Percentiles rank a stretch among this genome's conserved stretches.
Conservation (phyloP, 1,284 basidiomycete species). For the Coniophora puteana region DNA sequence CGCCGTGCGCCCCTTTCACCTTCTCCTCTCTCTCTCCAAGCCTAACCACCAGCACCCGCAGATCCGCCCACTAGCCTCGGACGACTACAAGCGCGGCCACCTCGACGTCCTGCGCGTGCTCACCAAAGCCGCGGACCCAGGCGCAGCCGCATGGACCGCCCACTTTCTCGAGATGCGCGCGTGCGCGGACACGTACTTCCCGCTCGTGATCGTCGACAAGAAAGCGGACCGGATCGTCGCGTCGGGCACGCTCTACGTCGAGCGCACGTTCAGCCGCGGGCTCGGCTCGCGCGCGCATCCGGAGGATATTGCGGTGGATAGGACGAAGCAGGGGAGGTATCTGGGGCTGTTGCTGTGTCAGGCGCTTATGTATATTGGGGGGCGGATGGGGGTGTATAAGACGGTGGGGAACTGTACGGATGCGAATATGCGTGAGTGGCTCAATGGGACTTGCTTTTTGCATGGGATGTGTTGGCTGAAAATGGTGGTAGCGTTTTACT, state of each 20-base stretch:
- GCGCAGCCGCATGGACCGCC: slow-evolving; percentile 61
- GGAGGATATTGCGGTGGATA: slow-evolving; percentile 95
- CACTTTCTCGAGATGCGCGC: slow-evolving; percentile 64
- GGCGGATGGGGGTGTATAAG: slow-evolving; percentile 85
- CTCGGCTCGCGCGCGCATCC: slow-evolving; percentile 89
- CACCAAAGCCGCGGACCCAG: slow-evolving; percentile 74
- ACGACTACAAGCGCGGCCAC: slow-evolving; percentile 84
- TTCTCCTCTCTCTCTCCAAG: not conserved
- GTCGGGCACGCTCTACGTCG: slow-evolving; percentile 82
- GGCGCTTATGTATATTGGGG: slow-evolving; percentile 76
- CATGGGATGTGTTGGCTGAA: too few species aligned
- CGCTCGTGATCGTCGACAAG: slow-evolving; percentile 80
- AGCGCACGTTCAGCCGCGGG: slow-evolving; percentile 89
- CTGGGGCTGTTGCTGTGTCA: slow-evolving; percentile 87
- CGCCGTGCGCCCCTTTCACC: slow-evolving; percentile 18
- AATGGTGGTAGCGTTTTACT: slow-evolving; percentile 84
- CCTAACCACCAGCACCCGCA: slow-evolving; percentile 30
- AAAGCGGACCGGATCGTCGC: slow-evolving; percentile 79
- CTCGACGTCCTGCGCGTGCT: slow-evolving; percentile 81
- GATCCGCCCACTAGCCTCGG: slow-evolving; percentile 86
- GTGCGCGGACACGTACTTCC: slow-evolving; percentile 70
- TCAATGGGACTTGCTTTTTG: slow-evolving; percentile 12
- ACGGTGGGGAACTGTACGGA: slow-evolving; percentile 95
- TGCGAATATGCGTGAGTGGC: slow-evolving; percentile 85
- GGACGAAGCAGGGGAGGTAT: slow-evolving; percentile 84